Base-by-base conservation (phyloP, 1,284 basidiomycete genomes). In the Heterobasidion occidentale region DNA sequence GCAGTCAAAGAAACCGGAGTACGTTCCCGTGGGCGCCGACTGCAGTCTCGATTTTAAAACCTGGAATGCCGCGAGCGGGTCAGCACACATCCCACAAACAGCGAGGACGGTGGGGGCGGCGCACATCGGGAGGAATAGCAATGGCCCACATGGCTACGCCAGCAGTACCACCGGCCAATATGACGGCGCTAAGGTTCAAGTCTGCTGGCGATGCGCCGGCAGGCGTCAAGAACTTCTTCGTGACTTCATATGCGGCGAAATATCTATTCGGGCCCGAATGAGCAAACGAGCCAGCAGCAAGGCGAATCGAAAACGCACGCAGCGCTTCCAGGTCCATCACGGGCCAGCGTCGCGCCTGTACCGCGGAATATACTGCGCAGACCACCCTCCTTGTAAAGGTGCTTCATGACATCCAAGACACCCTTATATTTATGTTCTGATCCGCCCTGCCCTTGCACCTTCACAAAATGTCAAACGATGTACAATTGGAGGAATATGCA, bases 121-220 rank as follows among this genome's bases (percentile, higher is more conserved):
- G 61, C 65, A 93, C 94, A 73, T 98, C 94, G 51, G 94, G 94
- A 54, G 94, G 94, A 63, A 98, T 96, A 36, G 91, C 94, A 63
- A 97, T 78, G 36, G 90, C 79, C 95, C 95, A 98, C 97, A 99
- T 99, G 49, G 94, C 94, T 38, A 99, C 86, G 67, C 97, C 97
- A 8, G 97, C 97, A 55, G 85, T 86, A 60, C 95, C 96, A 66
- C 97, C 97, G 48, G 97, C 94, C 54, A 95, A 67, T 65, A 98
- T 89, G 66, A 99, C 85, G 35, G 92, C 90, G 49, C 89, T 78
- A 44, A 99, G 78, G 67, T 95, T 92, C 59, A 99, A 79, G 56
- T 97, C 86, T 38, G 86, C 80, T 4, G 91, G 78, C 11, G 84
- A 84, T 44, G 88, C 78, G 36, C 88, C 88, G 49, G 81, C 82